Evolutionary conservation across 176 grass and related monocot species (phyloP), one percentile per base, ranked within the genome.

Genomic region (Aegilops longissima): DNA sequence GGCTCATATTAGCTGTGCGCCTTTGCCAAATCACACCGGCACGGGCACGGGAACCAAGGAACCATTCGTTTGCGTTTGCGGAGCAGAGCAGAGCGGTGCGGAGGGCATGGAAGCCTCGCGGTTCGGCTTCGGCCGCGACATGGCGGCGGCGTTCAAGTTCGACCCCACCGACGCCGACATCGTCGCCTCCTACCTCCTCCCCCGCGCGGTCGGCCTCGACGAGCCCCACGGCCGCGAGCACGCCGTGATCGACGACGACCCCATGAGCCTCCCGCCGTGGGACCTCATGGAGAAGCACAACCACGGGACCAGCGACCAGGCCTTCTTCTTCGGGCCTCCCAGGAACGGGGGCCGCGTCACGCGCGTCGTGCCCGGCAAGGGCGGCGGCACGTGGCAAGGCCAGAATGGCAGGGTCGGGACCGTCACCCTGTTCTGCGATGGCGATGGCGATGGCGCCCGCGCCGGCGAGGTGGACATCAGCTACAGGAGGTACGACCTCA

Each of bases 91-190:
- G 42, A 14, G 45, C 45, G 13, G 45, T 4, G 12, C 12, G 14
- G 49, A 52, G 49, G 49, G 8, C 59, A 86, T 79, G 84, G 75
- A 86, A 47, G 84, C 75, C 2, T 14, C 0, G 75, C 64, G 49
- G 64, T 79, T 86, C 24, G 76, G 84, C 6, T 86, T 86, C 64
- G 23, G 18, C 68, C 18, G 3, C 36, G 4, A 40, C 63, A 1
- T 17, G 2, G 5, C 79, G 25, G 12, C 39, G 4, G 24, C 12
- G 64, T 5, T 18, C 65, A 86, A 70, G 49, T 86, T 86, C 84
- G 36, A 86, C 35, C 76, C 76, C 0, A 86, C 84, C 7, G 66
- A 86, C 51, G 64, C 17, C 7, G 76, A 80, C 24, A 20, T 86
- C 20, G 65, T 86, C 11, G 51, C 65, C 3, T 31, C 7, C 51